These are phyloP conservation scores for Sonneratia alba DNA, from an alignment of 345 rosid species.

Conservation along the genomic window DNA sequence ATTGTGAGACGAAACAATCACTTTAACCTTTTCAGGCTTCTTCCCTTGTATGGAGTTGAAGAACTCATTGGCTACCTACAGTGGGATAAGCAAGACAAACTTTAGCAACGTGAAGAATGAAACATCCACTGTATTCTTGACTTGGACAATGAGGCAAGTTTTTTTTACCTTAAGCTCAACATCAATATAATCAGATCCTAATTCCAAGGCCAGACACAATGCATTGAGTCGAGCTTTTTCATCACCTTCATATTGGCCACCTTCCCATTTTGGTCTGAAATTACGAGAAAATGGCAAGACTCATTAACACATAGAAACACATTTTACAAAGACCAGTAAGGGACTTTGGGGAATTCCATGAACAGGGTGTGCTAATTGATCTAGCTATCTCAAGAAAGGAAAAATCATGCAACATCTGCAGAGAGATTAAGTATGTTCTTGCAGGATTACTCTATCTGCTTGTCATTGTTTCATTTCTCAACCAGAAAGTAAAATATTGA, in stretches of 20 bases:
- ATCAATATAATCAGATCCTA: conserved; percentile 51
- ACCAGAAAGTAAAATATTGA: not conserved
- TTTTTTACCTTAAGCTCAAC: conserved; percentile 45
- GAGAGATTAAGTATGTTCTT: not conserved
- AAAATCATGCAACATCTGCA: not conserved
- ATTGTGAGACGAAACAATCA: conserved; percentile 61
- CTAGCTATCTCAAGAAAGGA: not conserved
- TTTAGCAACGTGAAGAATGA: conserved; percentile 5
- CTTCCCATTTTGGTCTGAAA: conserved; percentile 55
- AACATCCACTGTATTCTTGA: not conserved
- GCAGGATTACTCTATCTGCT: not conserved
- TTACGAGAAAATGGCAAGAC: conserved; percentile 5
- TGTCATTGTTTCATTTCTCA: not conserved
- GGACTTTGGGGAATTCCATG: not conserved
- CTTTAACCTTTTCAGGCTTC: conserved; percentile 34
- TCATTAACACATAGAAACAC: not conserved
- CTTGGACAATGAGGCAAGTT: not conserved
- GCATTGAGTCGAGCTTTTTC: conserved; percentile 33
- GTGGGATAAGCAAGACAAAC: conserved; percentile 4
- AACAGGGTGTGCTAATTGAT: not conserved
- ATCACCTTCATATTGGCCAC: conserved; percentile 51
- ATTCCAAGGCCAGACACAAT: conserved; percentile 35
- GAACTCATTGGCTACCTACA: conserved; percentile 48
- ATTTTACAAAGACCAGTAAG: not conserved
- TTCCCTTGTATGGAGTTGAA: conserved; percentile 31